Evolutionary conservation across 345 rosid species (phyloP).

Genomic region (Murraya paniculata): DNA sequence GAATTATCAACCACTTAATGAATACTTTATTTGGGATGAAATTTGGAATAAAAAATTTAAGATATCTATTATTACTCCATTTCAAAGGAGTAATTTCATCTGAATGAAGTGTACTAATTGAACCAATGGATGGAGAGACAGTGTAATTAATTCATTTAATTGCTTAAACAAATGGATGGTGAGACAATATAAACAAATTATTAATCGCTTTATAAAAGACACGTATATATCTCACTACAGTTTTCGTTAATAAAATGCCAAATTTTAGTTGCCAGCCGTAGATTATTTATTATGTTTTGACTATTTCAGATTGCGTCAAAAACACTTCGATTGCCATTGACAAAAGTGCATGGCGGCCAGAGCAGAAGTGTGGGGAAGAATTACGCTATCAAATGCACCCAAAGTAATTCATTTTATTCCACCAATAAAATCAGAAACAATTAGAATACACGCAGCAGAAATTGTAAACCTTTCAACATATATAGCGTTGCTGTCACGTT

Average conservation of each 20-base stretch:
- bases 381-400: background rate
- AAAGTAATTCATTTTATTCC: background rate
- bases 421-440: background rate
- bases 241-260: too few relatives aligned
- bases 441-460: background rate
- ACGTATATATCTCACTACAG: background rate
- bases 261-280: too few relatives aligned
- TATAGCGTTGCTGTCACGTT: background rate
- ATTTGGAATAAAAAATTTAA: accelerated
- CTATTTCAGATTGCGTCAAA: background rate
- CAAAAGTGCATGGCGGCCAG: background rate
- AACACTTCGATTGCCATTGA: background rate
- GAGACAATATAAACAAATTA: too few relatives aligned
- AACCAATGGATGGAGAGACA: too few relatives aligned
- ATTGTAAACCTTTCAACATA: background rate
- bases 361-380: background rate
- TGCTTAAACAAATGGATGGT: too few relatives aligned
- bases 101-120: too few relatives aligned
- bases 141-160: too few relatives aligned
- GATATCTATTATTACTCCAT: too few relatives aligned
- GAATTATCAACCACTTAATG: accelerated
- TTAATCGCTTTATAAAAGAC: too few relatives aligned
- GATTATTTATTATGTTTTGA: background rate
- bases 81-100: too few relatives aligned
- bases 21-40: too few relatives aligned